A percentile compares a stretch with the other conserved stretches of the same genome.
These are phyloP conservation scores for Kwoniella bestiolae DNA, from an alignment of 768 basidiomycete genomes.

Conservation along the genomic window DNA sequence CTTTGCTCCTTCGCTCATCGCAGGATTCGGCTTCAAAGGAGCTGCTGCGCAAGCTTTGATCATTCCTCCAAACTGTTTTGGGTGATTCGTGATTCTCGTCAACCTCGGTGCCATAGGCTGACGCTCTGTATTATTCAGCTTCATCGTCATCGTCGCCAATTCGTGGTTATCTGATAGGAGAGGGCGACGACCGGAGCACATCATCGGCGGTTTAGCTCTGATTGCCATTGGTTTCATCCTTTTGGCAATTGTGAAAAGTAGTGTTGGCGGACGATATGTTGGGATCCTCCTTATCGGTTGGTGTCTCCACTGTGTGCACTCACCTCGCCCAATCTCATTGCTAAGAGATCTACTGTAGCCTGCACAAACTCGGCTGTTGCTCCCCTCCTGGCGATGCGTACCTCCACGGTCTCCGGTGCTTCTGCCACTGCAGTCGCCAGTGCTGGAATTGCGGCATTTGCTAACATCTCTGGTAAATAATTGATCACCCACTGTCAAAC, in stretches of 20 bases:
- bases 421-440: constrained; percentile 3
- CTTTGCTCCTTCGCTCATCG: constrained; percentile 35
- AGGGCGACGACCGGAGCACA: constrained; percentile 1
- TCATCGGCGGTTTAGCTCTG: neutral
- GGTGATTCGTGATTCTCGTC: neutral
- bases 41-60: constrained; percentile 5
- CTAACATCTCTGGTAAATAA: constrained; percentile 1
- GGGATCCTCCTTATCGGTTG: neutral
- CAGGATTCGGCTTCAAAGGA: constrained; percentile 2
- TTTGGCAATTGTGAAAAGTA: neutral
- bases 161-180: neutral
- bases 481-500: neutral
- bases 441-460: constrained; percentile 1
- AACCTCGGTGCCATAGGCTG: neutral
- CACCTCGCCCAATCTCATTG: no score
- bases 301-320: neutral
- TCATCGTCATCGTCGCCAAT: constrained; percentile 3
- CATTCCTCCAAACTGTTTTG: constrained; percentile 6
- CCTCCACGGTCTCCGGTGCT: constrained; percentile 1
- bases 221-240: constrained; percentile 2
- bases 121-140: neutral
- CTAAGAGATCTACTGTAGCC: neutral
- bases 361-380: constrained; percentile 6
- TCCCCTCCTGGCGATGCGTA: constrained; percentile 1
- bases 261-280: constrained; percentile 5